Percentiles rank a stretch among this genome's conserved stretches.
These are phyloP conservation scores for Aegilops sharonensis DNA, from an alignment of 176 grass and related monocot species.

Conservation along the genomic window DNA sequence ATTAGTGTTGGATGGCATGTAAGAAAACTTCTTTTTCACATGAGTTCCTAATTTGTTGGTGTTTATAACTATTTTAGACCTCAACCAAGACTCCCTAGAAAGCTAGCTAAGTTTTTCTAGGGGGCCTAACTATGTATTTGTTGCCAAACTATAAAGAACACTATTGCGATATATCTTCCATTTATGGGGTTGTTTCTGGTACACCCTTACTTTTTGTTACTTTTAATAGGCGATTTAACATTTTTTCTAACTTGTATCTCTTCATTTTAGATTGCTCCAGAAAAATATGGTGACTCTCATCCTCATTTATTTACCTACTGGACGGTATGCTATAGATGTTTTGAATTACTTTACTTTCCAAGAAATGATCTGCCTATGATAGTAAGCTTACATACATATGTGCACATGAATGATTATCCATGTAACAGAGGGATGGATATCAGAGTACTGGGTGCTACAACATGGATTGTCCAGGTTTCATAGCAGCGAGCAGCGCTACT, in stretches of 20 bases:
- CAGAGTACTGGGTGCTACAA: not conserved
- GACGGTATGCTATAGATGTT: not conserved
- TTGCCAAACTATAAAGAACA: not conserved
- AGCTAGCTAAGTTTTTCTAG: no score
- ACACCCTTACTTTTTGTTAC: not conserved
- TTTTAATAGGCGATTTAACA: not conserved
- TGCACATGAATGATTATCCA: not conserved
- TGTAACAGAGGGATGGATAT: slow-evolving; percentile 3
- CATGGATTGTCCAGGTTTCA: slow-evolving; percentile 14
- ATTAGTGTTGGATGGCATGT: not conserved
- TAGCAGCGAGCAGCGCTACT: not conserved
- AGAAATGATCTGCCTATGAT: not conserved
- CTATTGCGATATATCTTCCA: not conserved
- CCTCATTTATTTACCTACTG: not conserved
- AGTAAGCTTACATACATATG: not conserved
- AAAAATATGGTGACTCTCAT: not conserved
- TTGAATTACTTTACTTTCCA: not conserved
- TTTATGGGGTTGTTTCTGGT: not conserved
- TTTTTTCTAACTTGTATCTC: not conserved
- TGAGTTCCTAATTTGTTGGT: not conserved
- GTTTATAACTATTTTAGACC: not conserved
- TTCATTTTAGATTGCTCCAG: not conserved
- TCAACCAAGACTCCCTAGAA: not conserved
- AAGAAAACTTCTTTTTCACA: not conserved
- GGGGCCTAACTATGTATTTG: not conserved